phyloP scores from a whole-genome alignment of 2,329 filamentous ascomycete genomes.

The Pseudogymnoascus sp. region DNA sequence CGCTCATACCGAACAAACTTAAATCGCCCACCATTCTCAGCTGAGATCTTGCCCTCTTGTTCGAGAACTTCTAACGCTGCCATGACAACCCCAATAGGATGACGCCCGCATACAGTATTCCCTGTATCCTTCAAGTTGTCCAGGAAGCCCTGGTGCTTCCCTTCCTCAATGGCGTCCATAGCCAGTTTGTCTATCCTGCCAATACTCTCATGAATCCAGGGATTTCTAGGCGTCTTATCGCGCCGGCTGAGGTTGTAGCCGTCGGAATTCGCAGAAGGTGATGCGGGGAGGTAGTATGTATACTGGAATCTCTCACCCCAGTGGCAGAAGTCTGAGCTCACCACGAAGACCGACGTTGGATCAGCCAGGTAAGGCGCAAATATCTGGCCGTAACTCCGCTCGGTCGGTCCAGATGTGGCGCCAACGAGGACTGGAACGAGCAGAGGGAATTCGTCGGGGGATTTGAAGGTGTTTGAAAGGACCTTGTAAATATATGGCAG shows the following conservation, averaged over 20 bases:
- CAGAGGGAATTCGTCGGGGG: conserved; percentile 52
- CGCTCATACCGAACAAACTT: conserved; percentile 79
- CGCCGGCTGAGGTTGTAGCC: conserved; percentile 25
- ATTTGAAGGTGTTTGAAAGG: conserved; percentile 42
- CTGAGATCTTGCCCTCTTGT: conserved; percentile 30
- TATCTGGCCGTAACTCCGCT: conserved; percentile 59
- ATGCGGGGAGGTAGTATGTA: conserved; percentile 59
- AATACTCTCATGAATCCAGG: conserved; percentile 75
- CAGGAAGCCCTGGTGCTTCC: conserved; percentile 61
- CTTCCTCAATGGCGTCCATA: conserved; percentile 76
- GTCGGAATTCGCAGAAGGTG: conserved; percentile 27
- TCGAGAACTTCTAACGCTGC: conserved; percentile 65
- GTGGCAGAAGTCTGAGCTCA: conserved; percentile 95
- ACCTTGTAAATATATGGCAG: conserved; percentile 86
- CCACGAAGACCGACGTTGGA: conserved; percentile 68
- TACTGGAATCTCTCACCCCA: conserved; percentile 85
- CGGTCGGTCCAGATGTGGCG: conserved; percentile 55
- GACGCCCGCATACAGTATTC: conserved; percentile 90
- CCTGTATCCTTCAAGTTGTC: conserved; percentile 60
- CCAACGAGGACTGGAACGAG: conserved; percentile 84
- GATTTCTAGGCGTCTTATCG: conserved; percentile 32
- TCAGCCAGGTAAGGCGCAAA: conserved; percentile 72
- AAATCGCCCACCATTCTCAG: conserved; percentile 35
- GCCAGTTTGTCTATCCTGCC: conserved; percentile 67
- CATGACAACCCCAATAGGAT: conserved; percentile 91